Percentiles rank a stretch among this genome's conserved stretches.
Evolutionary conservation across 2,329 filamentous ascomycete genomes (phyloP).

Genomic region (Aureobasidium sp.): DNA sequence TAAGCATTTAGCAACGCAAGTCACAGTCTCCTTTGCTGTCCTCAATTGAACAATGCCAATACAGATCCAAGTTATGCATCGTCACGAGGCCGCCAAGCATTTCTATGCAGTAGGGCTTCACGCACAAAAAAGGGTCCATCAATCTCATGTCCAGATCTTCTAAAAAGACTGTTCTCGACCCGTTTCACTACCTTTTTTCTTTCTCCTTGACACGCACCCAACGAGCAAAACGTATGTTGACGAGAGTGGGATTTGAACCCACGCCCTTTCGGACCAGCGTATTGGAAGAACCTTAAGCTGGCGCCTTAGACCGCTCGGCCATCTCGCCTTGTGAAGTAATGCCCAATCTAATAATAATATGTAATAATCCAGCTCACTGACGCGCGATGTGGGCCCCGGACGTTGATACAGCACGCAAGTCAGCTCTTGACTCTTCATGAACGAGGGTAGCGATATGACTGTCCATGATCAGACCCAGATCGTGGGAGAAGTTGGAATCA

Average conservation of each 20-base stretch:
- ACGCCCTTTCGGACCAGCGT: conserved; percentile 12
- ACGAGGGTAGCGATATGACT: too few species aligned
- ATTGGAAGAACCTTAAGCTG: conserved; percentile 11
- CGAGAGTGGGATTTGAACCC: conserved; percentile 14
- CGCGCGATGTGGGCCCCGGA: too few species aligned
- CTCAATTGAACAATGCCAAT: too few species aligned
- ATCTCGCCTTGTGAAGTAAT: not conserved
- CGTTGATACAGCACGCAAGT: too few species aligned
- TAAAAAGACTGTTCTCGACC: not conserved
- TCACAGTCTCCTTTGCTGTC: too few species aligned
- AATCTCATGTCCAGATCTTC: not conserved
- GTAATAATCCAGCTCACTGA: too few species aligned
- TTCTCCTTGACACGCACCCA: not conserved
- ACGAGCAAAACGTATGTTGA: not conserved
- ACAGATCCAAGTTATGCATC: not conserved
- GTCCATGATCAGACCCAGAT: too few species aligned
- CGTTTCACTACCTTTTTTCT: not conserved
- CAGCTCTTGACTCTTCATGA: too few species aligned
- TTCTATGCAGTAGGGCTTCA: not conserved
- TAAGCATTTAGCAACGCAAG: too few species aligned
- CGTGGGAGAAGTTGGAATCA: too few species aligned
- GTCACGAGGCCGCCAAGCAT: not conserved
- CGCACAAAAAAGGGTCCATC: not conserved
- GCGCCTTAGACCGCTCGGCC: conserved; percentile 15
- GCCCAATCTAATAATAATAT: not conserved